Evolutionary conservation across 2,329 filamentous ascomycete species (phyloP).

Genomic region (Claviceps cyperi): DNA sequence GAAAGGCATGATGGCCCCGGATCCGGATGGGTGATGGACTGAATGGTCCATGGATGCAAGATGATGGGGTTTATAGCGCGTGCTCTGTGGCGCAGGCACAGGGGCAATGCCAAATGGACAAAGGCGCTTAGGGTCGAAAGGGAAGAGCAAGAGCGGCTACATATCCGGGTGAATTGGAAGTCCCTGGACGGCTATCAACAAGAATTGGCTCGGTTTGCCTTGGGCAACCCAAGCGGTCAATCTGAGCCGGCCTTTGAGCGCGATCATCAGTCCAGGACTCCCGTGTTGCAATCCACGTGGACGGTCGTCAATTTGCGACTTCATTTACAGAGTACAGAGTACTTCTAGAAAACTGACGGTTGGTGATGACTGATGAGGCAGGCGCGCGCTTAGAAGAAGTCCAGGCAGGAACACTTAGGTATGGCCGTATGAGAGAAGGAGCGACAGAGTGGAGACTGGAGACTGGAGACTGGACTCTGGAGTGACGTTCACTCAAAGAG

Average conservation of each 20-base stretch:
- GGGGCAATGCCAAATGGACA: neutral
- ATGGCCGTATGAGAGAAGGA: no score
- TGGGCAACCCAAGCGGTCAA: no score
- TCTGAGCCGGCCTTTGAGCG: no score
- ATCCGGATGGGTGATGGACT: no score
- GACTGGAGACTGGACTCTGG: no score
- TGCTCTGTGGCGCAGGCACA: neutral
- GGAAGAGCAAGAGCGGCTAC: neutral
- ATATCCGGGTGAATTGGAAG: neutral
- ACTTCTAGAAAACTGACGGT: neutral
- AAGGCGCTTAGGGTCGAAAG: neutral
- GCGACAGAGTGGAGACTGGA: neutral
- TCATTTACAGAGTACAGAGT: no score
- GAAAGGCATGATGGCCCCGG: no score
- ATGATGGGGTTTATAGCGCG: neutral
- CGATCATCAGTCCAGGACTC: no score
- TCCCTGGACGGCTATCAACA: no score
- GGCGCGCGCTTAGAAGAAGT: slow-evolving; percentile 5
- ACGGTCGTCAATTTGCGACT: neutral
- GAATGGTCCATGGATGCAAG: no score
- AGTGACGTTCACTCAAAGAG: no score
- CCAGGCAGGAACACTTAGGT: neutral
- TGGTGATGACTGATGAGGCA: neutral
- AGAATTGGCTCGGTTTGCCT: no score
- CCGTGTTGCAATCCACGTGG: neutral